Conservation (phyloP, 2,329 filamentous ascomycete genomes). For the Pezicula carpinea region DNA sequence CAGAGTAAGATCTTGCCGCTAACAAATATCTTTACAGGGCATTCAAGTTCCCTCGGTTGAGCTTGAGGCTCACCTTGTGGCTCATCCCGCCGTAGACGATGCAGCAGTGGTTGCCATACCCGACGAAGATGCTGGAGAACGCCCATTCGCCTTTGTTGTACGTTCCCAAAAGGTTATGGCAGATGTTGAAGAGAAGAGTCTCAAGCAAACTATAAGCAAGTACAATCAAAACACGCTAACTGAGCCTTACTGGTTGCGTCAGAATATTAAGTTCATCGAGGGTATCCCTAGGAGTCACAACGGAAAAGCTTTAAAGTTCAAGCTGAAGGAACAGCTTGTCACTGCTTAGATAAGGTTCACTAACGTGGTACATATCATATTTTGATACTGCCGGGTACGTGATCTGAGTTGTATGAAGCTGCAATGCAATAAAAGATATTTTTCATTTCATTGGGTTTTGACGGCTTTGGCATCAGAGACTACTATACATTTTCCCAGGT, state of each 20-base stretch:
- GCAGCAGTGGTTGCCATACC: not conserved
- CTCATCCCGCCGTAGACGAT: slow-evolving; percentile 1
- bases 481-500: not conserved
- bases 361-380: not conserved
- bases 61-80: not conserved
- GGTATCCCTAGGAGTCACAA: slow-evolving; percentile 1
- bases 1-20: not conserved
- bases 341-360: not conserved
- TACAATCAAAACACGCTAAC: not conserved
- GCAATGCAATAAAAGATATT: not conserved
- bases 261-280: slow-evolving; percentile 1
- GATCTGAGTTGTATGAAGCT: not conserved
- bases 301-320: slow-evolving; percentile 1
- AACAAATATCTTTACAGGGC: not conserved
- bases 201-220: not conserved
- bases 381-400: not conserved
- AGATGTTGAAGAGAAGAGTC: not conserved
- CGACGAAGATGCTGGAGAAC: slow-evolving; percentile 1
- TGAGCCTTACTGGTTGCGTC: slow-evolving; percentile 1
- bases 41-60: slow-evolving; percentile 2
- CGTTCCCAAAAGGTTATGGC: slow-evolving; percentile 1
- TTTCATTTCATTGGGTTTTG: not conserved
- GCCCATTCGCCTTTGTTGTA: slow-evolving; percentile 1
- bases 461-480: not conserved
- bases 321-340: slow-evolving; percentile 1